Percentiles rank a stretch among this genome's conserved stretches.
phyloP scores from a whole-genome alignment of 345 rosid species.

The Eucalyptus dawsonii region DNA sequence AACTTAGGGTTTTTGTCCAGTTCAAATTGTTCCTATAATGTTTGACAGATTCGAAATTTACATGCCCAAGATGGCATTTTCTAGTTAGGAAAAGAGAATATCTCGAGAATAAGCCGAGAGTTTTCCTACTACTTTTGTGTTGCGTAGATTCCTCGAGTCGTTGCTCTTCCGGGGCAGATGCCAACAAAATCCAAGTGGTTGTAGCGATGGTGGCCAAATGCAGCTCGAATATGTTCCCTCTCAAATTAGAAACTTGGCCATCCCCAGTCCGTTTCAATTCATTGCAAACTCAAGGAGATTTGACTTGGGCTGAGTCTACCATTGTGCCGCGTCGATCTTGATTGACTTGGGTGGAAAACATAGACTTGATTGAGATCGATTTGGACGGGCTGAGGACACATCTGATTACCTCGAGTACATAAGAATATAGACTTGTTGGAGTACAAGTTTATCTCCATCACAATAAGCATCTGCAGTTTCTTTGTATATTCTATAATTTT shows the following conservation, averaged over 20 bases:
- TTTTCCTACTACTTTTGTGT: background rate
- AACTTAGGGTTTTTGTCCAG: background rate
- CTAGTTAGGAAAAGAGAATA: background rate
- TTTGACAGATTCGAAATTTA: background rate
- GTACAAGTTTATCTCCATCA: background rate
- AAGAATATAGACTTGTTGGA: background rate
- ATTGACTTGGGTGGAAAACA: background rate
- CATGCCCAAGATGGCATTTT: background rate
- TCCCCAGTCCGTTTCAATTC: background rate
- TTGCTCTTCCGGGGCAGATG: background rate
- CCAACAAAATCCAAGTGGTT: background rate
- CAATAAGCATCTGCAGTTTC: background rate
- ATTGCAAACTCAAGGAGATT: background rate
- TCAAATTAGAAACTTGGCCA: background rate
- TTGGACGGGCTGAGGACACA: too few species aligned
- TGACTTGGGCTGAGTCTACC: background rate
- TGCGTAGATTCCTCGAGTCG: background rate
- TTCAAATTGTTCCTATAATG: background rate
- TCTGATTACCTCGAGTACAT: background rate
- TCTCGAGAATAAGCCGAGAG: background rate
- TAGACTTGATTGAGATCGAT: background rate
- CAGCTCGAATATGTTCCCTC: background rate
- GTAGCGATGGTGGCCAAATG: background rate
- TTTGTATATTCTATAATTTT: background rate
- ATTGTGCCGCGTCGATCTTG: background rate